phyloP scores from a whole-genome alignment of 257 asterid species.

The Petunia secreta region DNA sequence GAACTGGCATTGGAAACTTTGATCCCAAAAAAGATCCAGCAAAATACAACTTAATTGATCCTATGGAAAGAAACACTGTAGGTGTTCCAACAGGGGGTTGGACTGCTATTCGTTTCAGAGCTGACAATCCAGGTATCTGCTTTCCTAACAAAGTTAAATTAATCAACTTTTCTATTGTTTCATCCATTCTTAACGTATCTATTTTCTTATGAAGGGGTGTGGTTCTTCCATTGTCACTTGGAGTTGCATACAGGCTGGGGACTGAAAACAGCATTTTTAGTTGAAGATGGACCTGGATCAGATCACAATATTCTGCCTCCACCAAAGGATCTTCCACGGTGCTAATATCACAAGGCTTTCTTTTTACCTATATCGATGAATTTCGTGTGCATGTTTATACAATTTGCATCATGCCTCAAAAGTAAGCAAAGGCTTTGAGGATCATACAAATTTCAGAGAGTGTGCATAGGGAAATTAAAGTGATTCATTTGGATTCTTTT shows the following conservation, averaged over 20 bases:
- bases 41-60: conserved; percentile 52
- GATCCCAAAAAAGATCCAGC: conserved; percentile 48
- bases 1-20: conserved; percentile 52
- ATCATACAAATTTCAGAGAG: neutral
- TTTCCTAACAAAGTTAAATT: neutral
- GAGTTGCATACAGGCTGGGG: conserved; percentile 74
- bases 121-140: conserved; percentile 58
- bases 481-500: neutral
- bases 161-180: neutral
- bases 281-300: conserved; percentile 57
- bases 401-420: neutral
- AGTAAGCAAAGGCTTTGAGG: neutral
- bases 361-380: neutral
- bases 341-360: conserved; percentile 30
- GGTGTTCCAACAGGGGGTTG: conserved; percentile 67
- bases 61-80: conserved; percentile 57
- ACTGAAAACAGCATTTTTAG: conserved; percentile 58
- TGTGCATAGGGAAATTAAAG: neutral
- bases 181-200: neutral
- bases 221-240: conserved; percentile 66
- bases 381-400: neutral
- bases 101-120: conserved; percentile 57
- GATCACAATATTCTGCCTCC: conserved; percentile 56
- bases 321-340: conserved; percentile 59
- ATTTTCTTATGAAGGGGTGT: conserved; percentile 41